Evolutionary conservation across 2,329 filamentous ascomycete species (phyloP).

Genomic region (Mycosphaerella arachidis): DNA sequence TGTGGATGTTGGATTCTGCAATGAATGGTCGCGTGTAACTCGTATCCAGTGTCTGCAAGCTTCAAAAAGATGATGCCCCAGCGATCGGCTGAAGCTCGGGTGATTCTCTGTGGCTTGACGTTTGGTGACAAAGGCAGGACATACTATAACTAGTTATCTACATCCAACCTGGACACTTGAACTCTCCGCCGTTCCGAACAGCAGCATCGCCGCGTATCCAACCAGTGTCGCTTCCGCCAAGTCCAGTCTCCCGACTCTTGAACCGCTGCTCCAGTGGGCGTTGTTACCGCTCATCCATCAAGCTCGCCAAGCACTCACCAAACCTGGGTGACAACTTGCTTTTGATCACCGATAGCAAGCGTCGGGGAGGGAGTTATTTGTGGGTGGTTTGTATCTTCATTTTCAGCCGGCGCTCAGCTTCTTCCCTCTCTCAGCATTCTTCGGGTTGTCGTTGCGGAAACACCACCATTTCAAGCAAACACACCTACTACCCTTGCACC

Average conservation of each 20-base stretch:
- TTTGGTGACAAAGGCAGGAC: too few species aligned
- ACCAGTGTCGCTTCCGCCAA: background rate
- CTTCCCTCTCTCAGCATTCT: background rate
- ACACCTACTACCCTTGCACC: background rate
- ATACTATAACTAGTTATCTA: too few species aligned
- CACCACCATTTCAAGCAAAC: background rate
- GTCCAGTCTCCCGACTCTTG: background rate
- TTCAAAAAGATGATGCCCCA: background rate
- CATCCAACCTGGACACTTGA: too few species aligned
- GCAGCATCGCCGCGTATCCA: background rate
- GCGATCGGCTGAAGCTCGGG: background rate
- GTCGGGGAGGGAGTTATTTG: background rate
- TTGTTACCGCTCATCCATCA: background rate
- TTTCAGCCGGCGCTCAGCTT: background rate
- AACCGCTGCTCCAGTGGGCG: background rate
- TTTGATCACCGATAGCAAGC: constrained; percentile 4
- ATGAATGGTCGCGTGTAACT: constrained; percentile 1
- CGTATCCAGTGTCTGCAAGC: too few species aligned
- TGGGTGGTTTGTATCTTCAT: background rate
- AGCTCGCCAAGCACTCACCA: background rate
- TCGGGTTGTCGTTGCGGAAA: background rate
- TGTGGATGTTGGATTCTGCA: background rate
- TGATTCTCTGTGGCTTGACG: too few species aligned
- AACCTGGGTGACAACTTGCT: constrained; percentile 1
- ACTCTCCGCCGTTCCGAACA: background rate